A percentile compares a stretch with the other conserved stretches of the same genome.
Conservation (phyloP, 805 yeast genomes). For the Ogataea henricii region DNA sequence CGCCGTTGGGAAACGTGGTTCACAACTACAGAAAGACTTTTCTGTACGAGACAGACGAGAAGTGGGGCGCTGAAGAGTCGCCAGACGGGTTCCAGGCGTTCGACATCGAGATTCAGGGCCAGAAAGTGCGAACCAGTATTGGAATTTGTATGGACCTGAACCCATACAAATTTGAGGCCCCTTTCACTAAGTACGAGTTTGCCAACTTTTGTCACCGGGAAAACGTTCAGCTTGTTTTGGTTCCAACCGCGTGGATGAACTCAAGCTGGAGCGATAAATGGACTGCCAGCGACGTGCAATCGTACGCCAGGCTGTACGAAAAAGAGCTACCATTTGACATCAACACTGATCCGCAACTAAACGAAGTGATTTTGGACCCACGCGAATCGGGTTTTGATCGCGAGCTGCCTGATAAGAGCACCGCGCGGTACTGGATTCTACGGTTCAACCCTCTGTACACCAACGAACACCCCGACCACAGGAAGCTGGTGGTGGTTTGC, state of each 20-base stretch:
- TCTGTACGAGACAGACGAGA: constrained; percentile 75
- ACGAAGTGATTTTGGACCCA: constrained; percentile 10
- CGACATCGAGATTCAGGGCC: constrained; percentile 39
- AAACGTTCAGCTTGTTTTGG: constrained; percentile 56
- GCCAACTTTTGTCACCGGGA: constrained; percentile 51
- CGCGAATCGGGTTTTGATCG: constrained; percentile 14
- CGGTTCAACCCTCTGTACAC: constrained; percentile 46
- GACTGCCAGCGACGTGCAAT: constrained; percentile 20
- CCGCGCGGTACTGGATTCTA: constrained; percentile 63
- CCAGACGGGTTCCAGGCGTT: constrained; percentile 60
- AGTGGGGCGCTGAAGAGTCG: constrained; percentile 77
- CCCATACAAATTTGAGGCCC: constrained; percentile 82
- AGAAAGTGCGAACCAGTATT: constrained; percentile 48
- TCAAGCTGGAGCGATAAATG: constrained; percentile 42
- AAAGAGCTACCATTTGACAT: constrained; percentile 21
- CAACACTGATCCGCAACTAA: constrained; percentile 13
- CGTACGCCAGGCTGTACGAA: constrained; percentile 22
- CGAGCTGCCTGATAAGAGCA: constrained; percentile 26
- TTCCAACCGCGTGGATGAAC: constrained; percentile 87
- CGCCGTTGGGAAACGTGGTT: constrained; percentile 57
- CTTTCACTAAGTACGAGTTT: constrained; percentile 75
- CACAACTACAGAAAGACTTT: constrained; percentile 76
- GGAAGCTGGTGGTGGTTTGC: constrained; percentile 50
- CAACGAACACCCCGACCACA: constrained; percentile 17
- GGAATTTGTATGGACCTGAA: constrained; percentile 96